Evolutionary conservation across 331 rosid genomes (phyloP).

Genomic region (Quercus lobata): DNA sequence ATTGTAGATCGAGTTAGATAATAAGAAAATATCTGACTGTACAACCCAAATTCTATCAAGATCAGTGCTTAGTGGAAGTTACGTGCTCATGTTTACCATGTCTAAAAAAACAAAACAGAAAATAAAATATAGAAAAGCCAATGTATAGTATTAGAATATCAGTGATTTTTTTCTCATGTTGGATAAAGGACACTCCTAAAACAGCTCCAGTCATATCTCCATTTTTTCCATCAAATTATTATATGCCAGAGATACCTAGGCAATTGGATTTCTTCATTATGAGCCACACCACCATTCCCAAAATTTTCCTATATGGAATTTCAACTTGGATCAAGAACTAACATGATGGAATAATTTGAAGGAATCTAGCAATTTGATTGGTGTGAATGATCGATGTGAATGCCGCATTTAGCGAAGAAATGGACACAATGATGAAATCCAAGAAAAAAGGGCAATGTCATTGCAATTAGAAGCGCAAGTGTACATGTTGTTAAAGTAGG

Average conservation of each 20-base stretch:
- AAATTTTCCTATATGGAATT: background rate
- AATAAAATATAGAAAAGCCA: too few relatives aligned
- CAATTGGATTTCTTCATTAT: background rate
- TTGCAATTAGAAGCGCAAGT: slow-evolving; percentile 1
- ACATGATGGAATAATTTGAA: background rate
- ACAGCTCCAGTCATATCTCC: background rate
- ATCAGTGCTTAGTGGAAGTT: too few relatives aligned
- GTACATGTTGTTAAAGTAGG: slow-evolving; percentile 14
- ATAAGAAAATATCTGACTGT: too few relatives aligned
- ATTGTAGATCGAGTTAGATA: too few relatives aligned
- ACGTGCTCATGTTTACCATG: too few relatives aligned
- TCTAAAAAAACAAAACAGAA: too few relatives aligned
- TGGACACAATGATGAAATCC: slow-evolving; percentile 32
- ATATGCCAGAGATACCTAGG: background rate
- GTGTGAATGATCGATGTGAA: background rate
- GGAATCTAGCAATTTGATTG: slow-evolving; percentile 15
- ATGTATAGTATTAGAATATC: background rate
- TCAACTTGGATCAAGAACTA: background rate
- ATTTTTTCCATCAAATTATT: background rate
- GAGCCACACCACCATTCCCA: background rate
- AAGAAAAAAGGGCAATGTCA: slow-evolving; percentile 7
- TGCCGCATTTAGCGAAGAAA: background rate
- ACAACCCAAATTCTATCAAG: too few relatives aligned
- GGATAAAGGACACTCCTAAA: background rate
- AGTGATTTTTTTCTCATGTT: background rate